Conservation (phyloP, 2,329 filamentous ascomycete genomes). For the Pyrenochaeta sp. region DNA sequence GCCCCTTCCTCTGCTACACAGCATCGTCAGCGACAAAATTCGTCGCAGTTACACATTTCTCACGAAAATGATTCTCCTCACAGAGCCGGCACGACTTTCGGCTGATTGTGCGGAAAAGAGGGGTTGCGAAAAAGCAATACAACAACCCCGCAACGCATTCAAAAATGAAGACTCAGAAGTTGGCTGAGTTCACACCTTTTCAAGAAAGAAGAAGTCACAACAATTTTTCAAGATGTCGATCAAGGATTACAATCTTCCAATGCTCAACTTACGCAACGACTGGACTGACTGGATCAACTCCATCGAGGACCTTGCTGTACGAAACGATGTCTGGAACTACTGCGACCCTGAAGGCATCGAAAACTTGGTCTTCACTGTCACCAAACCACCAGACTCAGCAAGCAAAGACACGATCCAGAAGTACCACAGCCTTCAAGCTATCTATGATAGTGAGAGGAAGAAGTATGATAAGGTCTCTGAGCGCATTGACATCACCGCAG, state of each 20-base stretch:
- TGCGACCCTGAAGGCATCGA: conserved; percentile 13
- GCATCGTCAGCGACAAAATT: too few species aligned
- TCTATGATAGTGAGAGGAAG: conserved; percentile 4
- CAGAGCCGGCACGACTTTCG: too few species aligned
- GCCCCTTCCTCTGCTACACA: too few species aligned
- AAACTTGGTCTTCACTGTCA: conserved; percentile 9
- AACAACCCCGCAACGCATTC: too few species aligned
- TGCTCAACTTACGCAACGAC: conserved; percentile 9
- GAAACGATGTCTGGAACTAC: conserved; percentile 13
- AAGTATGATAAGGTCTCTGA: conserved; percentile 6
- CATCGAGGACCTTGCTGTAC: conserved; percentile 11
- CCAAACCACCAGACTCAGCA: conserved; percentile 11
- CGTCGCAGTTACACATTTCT: too few species aligned
- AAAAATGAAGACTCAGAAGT: too few species aligned
- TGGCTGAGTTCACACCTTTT: too few species aligned
- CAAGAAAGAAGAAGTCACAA: too few species aligned
- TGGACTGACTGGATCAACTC: conserved; percentile 14
- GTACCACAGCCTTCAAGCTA: conserved; percentile 8
- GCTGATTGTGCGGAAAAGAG: too few species aligned
- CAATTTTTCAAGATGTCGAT: too few species aligned
- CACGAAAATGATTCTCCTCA: too few species aligned
- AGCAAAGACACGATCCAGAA: conserved; percentile 18
- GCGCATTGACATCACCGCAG: conserved; percentile 2
- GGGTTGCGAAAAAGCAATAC: too few species aligned
- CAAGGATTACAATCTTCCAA: neutral